Percentiles rank a stretch among this genome's conserved stretches.
Conservation (phyloP, 2,329 filamentous ascomycete species). For the Xylaria sp. region DNA sequence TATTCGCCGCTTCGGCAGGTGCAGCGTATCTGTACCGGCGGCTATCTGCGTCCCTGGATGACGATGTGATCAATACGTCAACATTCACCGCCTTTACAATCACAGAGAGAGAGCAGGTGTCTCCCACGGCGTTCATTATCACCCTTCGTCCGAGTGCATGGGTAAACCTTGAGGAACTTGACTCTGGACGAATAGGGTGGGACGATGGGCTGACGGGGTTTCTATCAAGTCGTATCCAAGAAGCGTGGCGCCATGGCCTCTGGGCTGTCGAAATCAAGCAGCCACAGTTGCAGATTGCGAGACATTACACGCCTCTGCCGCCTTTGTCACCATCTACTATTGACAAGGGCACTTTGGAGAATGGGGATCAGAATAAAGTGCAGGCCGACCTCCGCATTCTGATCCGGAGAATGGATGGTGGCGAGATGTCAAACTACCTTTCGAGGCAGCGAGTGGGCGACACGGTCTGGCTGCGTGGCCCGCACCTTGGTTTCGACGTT, state of each 20-base stretch:
- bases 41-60: slow-evolving; percentile 18
- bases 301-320: slow-evolving; percentile 91
- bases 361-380: not conserved
- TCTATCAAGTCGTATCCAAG: slow-evolving; percentile 43
- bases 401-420: slow-evolving; percentile 79
- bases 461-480: slow-evolving; percentile 80
- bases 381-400: slow-evolving; percentile 72
- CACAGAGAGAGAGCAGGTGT: slow-evolving; percentile 69
- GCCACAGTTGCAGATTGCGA: slow-evolving; percentile 89
- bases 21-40: slow-evolving; percentile 28
- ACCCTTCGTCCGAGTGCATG: slow-evolving; percentile 59
- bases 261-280: slow-evolving; percentile 96
- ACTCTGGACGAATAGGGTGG: slow-evolving; percentile 27
- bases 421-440: slow-evolving; percentile 88
- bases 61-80: slow-evolving; percentile 61
- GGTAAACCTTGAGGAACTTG: slow-evolving; percentile 12
- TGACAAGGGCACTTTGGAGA: not conserved
- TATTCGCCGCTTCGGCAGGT: slow-evolving; percentile 28
- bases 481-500: slow-evolving; percentile 74
- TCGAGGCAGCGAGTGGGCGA: slow-evolving; percentile 71
- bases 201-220: slow-evolving; percentile 17
- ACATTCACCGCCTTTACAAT: slow-evolving; percentile 76
- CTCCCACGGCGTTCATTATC: slow-evolving; percentile 75
- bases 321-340: slow-evolving; percentile 39
- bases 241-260: slow-evolving; percentile 71